Base-by-base conservation (phyloP, 352 stramenopile genomes). In the Globisporangium viniferum region DNA sequence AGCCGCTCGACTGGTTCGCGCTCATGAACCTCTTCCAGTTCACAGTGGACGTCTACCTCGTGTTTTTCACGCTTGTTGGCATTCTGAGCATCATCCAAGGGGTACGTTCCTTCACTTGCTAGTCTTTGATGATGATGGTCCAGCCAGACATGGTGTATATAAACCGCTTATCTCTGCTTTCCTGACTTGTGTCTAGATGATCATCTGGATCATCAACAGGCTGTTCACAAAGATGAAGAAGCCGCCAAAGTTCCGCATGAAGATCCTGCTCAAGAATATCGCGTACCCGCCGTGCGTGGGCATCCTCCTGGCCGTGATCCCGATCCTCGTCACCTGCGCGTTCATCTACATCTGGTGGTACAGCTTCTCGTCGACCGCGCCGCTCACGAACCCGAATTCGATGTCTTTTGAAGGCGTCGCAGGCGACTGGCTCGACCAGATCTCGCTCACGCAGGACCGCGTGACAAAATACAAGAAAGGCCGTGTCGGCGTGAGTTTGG, bases 11-110 rank as follows among this genome's bases (percentile, higher is more conserved):
- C 49, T 99, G 95, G 95, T 98, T 97, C 57, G 88, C 95, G 64
- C 80, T 99, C 53, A 90, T 99, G 59, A 99, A 99, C 68, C 76
- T 85, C 8, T 99, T 99, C 73, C 90, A 98, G 75, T 99, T 99
- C 71, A 90, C 85, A 0, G 84, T 89, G 29, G 85, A 94, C 66
- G 89, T 99, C 3, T 99, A 99, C 68, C 76, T 99, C 15, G 73
- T 97, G 8, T 97, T 98, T 63, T 99, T 98, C 71, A 91, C 82
- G 12, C 72, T 97, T 36, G 88, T 99, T 10, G 96, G 95, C 31
- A 64, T 97, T 27, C 58, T 93, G 5, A 94, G 90, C 51, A 89
- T 97, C 62, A 74, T 94, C 10, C 85, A 98, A 59, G 93, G 90
- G 59, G 84, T 95, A 79, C 59, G 76, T 59, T 24, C 22, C 8